Percentiles rank a stretch among this genome's conserved stretches.
Evolutionary conservation across 2,329 filamentous ascomycete species (phyloP).

Genomic region (Catunica adiposa): DNA sequence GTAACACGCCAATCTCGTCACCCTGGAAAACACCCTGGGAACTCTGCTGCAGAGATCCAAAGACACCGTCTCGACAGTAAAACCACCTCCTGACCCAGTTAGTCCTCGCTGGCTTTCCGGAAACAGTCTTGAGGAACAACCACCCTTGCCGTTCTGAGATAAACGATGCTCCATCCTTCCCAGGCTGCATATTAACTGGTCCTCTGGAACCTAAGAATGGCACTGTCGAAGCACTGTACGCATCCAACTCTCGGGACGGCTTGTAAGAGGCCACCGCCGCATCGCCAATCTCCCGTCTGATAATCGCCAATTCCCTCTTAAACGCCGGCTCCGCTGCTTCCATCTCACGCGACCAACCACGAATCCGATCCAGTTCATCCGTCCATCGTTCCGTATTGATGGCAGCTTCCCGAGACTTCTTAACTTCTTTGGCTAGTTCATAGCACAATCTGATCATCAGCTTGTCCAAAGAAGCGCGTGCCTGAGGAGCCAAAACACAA

Average conservation of each 20-base stretch:
- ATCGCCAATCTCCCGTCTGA: conserved; percentile 69
- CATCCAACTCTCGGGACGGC: conserved; percentile 81
- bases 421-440: conserved; percentile 81
- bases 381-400: conserved; percentile 49
- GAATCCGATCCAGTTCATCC: conserved; percentile 75
- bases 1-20: conserved; percentile 84
- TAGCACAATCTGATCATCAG: conserved; percentile 69
- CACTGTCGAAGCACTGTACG: conserved; percentile 80
- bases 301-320: conserved; percentile 60
- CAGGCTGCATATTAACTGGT: conserved; percentile 39
- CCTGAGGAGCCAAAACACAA: conserved; percentile 70
- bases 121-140: conserved; percentile 67
- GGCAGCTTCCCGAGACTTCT: conserved; percentile 48
- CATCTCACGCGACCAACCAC: conserved; percentile 89
- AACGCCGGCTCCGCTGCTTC: conserved; percentile 75
- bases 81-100: conserved; percentile 87
- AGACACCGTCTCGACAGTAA: conserved; percentile 88
- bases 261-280: conserved; percentile 51
- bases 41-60: conserved; percentile 82
- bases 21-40: conserved; percentile 81
- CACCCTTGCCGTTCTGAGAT: conserved; percentile 79
- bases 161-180: conserved; percentile 21
- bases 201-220: conserved; percentile 63
- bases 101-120: conserved; percentile 80
- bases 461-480: conserved; percentile 71